Conservation (phyloP, 1,284 basidiomycete species). For the Heterobasidion irregulare region DNA sequence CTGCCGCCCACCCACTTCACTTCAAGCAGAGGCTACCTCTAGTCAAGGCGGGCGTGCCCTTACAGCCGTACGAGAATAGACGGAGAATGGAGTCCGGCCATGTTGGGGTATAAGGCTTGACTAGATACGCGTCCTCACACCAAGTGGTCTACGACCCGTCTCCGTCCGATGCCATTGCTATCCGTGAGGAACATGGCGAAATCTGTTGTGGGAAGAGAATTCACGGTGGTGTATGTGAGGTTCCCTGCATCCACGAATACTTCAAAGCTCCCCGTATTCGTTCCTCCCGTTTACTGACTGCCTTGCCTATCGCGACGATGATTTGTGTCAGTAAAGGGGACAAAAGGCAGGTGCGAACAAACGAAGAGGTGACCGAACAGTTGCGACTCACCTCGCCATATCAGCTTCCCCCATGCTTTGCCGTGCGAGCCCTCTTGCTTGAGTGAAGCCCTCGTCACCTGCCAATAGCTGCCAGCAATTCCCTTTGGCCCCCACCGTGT, state of each 20-base stretch:
- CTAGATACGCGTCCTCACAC: too few species aligned
- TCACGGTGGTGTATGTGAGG: slow-evolving; percentile 20
- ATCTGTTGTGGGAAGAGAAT: not conserved
- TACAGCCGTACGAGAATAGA: too few species aligned
- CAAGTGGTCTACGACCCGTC: too few species aligned
- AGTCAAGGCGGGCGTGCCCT: too few species aligned
- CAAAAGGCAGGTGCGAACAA: too few species aligned
- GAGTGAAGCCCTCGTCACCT: slow-evolving; percentile 57
- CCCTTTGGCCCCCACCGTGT: slow-evolving; percentile 64
- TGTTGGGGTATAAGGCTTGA: too few species aligned
- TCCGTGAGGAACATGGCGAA: not conserved
- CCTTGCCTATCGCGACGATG: slow-evolving; percentile 31
- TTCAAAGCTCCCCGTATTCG: slow-evolving; percentile 52
- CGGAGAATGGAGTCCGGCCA: too few species aligned
- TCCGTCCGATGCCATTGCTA: too few species aligned
- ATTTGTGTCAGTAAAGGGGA: not conserved
- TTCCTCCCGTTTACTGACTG: slow-evolving; percentile 38
- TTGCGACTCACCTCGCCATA: slow-evolving; percentile 63
- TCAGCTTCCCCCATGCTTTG: slow-evolving; percentile 68
- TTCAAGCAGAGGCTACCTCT: too few species aligned
- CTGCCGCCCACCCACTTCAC: too few species aligned
- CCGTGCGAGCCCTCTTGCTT: slow-evolving; percentile 67
- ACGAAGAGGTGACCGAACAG: not conserved
- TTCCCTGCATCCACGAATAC: slow-evolving; percentile 49
- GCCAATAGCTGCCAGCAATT: slow-evolving; percentile 62